Evolutionary conservation across 164 flowering plant species (phyloP), one percentile per base, ranked within the genome.

Genomic region (Nelumbo lutea): DNA sequence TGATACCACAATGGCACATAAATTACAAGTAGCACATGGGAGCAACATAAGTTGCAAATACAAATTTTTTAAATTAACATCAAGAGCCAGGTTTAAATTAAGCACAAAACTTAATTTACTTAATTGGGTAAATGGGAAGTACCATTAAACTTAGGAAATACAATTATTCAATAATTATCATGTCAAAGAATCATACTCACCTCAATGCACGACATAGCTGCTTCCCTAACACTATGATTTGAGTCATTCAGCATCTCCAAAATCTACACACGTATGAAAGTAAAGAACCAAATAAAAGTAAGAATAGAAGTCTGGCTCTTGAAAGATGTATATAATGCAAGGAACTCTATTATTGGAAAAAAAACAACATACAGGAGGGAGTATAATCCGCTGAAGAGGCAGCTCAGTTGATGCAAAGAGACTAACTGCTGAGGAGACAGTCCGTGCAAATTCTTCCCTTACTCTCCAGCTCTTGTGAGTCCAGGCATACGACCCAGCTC

Each of bases 401-500:
- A 92, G 93, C 82, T 95, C 99, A 9, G 98, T 92, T 39, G 99
- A 79, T 62, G 91, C 88, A 82, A 95, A 95, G 73, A 92, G 88
- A 68, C 90, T 78, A 65, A 89, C 84, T 6, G 99, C 93, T 40
- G 97, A 87, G 53, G 98, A 86, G 11, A 95, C 97, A 53, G 99
- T 90, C 40, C 96, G 84, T 45, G 97, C 90, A 83, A 92, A 90
- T 83, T 95, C 99, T 79, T 95, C 98, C 62, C 97, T 79, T 27
- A 95, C 90, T 80, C 97, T 88, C 98, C 97, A 95, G 72, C 96
- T 95, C 78, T 79, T 92, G 74, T 90, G 94, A 51, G 78, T 72
- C 99, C 97, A 95, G 11, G 96, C 99, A 83, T 84, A 89, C 70
- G 89, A 87, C 42, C 99, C 97, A 48, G 97, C 96, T 79, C 99